Evolutionary conservation across 2,329 filamentous ascomycete species (phyloP), one percentile per base, ranked within the genome.

Genomic region (Hirsutella thompsonii): DNA sequence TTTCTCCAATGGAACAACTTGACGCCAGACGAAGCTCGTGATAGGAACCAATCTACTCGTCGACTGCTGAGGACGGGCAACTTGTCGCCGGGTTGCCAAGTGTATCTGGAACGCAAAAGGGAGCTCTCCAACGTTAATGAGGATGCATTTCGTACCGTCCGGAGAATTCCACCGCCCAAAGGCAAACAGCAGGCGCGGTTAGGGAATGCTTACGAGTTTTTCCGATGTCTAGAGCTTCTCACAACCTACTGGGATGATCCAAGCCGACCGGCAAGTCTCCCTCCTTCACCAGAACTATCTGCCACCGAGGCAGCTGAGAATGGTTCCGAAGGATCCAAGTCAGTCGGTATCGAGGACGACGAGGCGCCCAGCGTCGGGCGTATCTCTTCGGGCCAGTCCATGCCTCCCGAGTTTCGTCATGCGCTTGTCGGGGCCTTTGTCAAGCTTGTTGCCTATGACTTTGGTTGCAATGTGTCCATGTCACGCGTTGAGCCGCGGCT

Each of bases 121-220:
- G 76, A 81, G 57, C 65, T 81, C 8, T 69, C 67, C 14, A 66
- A 68, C 40, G 49, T 60, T 20, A 81, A 81, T 46, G 67, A 72
- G 34, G 63, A 69, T 33, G 77, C 76, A 8, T 81, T 78, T 52
- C 70, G 75, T 20, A 74, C 74, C 1, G 69, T 81, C 41, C 70
- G 76, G 20, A 69, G 77, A 36, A 61, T 79, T n/a, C 65, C 68
- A 5, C 61, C 72, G 1, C 66, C 67, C 28, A 67, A 67, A 33
- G 77, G 76, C 33, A 68, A 70, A 50, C 59, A 66, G 36, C 63
- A 70, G 29, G 66, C 69, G 23, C 70, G 76, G 6, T 58, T 81
- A 8, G 77, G 77, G 13, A 79, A 79, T 48, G 69, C 73, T 5
- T 81, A 79, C 49, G 77, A 81, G 55, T 81, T 81, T 56, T 81